Evolutionary conservation across 2,329 filamentous ascomycete species (phyloP), one percentile per base, ranked within the genome.

Genomic region (Calonectria hongkongensis): DNA sequence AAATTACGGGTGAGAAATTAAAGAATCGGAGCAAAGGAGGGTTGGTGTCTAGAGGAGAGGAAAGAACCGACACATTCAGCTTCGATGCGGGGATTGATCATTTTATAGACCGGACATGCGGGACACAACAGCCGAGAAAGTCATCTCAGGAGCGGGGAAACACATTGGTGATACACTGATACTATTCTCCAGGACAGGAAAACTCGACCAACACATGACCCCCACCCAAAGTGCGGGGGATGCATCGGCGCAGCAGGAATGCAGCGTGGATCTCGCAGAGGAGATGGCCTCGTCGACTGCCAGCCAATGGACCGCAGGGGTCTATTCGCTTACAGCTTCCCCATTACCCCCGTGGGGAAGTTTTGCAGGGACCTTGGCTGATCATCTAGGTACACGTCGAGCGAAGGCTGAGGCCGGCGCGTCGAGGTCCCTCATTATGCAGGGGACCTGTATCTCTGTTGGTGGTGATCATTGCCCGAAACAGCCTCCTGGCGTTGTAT

Each of bases 211-310:
- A 43, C 50, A 48, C 68, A 47, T 54, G 36, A 18, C 33, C 45
- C 50, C 50, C 62, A 51, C 68, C 21, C 18, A 21, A 66, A 51
- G 68, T 70, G 68, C 68, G 68, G 68, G 58, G 68, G 58, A 70
- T 51, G 50, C 36, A 28, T 45, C 54, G 60, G 33, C 47, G 21
- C 9, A 43, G 28, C 28, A 39, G 68, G 28, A 58, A 43, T 62
- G 43, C 66, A 27, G 43, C 41, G 43, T 41, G 15, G 54, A 58
- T 62, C 58, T 58, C 54, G 43, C 54, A 68, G n/a, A 39, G 12
- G 27, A 36, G 28, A 68, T n/a, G 25, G 48, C 47, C 43, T 50
- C 45, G 36, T 27, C 30, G 25, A 27, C 15, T 27, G 13, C 25
- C 43, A 21, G 28, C 50, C 68, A 66, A 70, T 65, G 18, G 28